Evolutionary conservation across 805 yeast species (phyloP), one percentile per base, ranked within the genome.

Genomic region (Vanderwaltozyma yarrowii): DNA sequence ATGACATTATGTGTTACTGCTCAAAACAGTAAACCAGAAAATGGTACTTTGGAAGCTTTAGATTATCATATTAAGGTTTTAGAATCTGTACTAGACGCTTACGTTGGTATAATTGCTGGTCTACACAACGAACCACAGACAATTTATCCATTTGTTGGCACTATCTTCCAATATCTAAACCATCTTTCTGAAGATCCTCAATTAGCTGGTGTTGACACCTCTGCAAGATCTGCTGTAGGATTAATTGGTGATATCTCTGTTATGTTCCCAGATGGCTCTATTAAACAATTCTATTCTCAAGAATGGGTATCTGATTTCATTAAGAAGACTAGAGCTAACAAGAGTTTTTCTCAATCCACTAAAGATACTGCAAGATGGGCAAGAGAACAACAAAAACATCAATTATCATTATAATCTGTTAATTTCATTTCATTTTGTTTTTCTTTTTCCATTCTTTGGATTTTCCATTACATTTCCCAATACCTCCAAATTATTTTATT

Each of bases 301-400:
- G 78, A 70, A 2, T 86, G 96, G 96, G 76, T 92, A 20, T 65
- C 81, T 6, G 80, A 76, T 19, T 74, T 84, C 55, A 80, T 92
- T 56, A 79, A 76, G 58, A 74, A 69, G 54, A 79, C 88, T 17
- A 75, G 92, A 60, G 54, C 74, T 38, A 79, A 78, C 55, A 69
- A 72, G 44, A 50, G 67, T 24, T 83, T 78, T 55, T 67, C 76
- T 26, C 75, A 73, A 50, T 64, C 70, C 39, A 86, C 96, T 11
- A 77, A 75, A 57, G 92, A 82, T 53, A 84, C 95, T n/a, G 96
- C 96, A 8, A 76, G 88, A 64, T 92, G 97, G 97, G 96, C 98
- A 13, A 75, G 92, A 49, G 95, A 83, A 52, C 95, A 66, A 45
- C 62, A 58, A 39, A 57, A 56, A 33, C 45, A 43, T 32, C 63